Base-by-base conservation (phyloP, 495 filamentous ascomycete genomes). In the Podospora pseudoanserina region DNA sequence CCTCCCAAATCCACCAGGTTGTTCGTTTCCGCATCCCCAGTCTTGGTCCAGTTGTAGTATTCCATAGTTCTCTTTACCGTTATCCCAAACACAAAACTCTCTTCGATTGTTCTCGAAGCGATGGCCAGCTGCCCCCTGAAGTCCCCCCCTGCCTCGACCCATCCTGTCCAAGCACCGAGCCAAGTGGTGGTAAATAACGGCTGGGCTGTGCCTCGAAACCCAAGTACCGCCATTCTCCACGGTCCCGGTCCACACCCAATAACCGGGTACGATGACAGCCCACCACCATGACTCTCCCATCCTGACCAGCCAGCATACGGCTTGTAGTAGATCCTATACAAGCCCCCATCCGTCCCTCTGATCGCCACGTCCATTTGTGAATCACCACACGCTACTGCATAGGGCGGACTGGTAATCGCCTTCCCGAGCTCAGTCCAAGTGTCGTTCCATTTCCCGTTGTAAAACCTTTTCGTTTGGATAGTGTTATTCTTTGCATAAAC, bases 11-110 rank as follows among this genome's bases (percentile, higher is more conserved):
- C 59, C 13, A 61, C 23, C 23, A 61, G 13, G 23, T 61, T 27
- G 9, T 49, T 49, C 5, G 59, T 61, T 4, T 18, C n/a, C 13
- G n/a, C 59, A 28, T 61, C 32, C 15, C 23, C 23, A 6, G 20
- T 28, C 15, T 32, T 20, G 26, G 59, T 61, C 59, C 59, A 61
- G 59, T 61, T 61, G 59, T 61, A 32, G 32, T 63, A 63, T 30
- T 63, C 13, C 61, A 63, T 63, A 4, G 61, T 49, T 4, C 27
- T 15, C 6, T 63, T 63, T 15, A 26, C 30, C 4, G 61, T 63
- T 3, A 63, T 63, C 11, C 61, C 61, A 63, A 63, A 63, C 16
- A 61, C 59, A 28, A 61, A 20, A 18, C 26, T 28, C 13, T 61
- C 59, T 27, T 61, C 59, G 6, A 23, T 9, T 11, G 13, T 61